Conservation (phyloP, 371 early-diverging fungal genomes). For the Haplosporangium sp. region DNA sequence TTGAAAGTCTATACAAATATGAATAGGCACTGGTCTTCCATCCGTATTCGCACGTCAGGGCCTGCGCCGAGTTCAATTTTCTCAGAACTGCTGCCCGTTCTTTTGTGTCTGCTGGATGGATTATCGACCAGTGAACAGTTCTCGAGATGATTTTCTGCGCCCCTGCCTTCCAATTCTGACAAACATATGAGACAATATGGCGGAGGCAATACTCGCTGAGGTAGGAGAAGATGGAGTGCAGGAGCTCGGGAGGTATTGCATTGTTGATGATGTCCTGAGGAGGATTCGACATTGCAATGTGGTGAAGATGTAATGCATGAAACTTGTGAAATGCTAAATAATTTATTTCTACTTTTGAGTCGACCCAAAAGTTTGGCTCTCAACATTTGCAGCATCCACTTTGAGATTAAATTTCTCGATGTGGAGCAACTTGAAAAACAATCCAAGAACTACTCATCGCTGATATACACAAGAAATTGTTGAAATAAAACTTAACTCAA, state of each 20-base stretch:
- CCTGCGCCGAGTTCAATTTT: not conserved
- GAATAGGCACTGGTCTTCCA: not conserved
- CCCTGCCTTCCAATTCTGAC: not conserved
- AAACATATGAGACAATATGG: not conserved
- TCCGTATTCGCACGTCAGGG: not conserved
- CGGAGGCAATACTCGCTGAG: not conserved
- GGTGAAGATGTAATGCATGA: no score
- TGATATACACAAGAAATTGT: no score
- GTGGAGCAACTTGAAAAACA: no score
- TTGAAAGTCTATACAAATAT: not conserved
- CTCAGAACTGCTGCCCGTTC: not conserved
- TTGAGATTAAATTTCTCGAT: no score
- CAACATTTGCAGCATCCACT: no score
- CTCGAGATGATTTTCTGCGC: not conserved
- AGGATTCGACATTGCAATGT: no score
- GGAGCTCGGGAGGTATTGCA: not conserved
- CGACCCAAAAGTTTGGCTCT: no score
- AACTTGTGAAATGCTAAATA: no score
- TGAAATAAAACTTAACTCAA: no score
- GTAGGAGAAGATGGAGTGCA: not conserved
- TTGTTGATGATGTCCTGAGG: no score
- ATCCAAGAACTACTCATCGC: no score
- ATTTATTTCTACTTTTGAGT: no score
- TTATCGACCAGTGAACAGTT: not conserved
- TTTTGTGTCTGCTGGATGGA: not conserved